These are phyloP conservation scores for Magnusiomyces suaveolens DNA, from an alignment of 1,139 yeast genomes.

Conservation along the genomic window DNA sequence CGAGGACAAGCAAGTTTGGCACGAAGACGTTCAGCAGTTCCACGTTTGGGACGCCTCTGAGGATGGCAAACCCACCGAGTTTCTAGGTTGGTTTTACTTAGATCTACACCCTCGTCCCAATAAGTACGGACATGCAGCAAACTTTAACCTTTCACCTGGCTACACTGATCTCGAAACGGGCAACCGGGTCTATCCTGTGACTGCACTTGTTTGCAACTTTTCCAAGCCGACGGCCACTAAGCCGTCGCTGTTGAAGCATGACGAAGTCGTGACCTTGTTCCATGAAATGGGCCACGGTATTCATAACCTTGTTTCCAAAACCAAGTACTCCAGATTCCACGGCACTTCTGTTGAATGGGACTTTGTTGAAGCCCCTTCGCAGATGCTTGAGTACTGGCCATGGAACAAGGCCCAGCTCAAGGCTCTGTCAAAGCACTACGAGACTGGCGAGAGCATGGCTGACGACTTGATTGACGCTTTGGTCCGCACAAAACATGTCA, in stretches of 20 bases:
- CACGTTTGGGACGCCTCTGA: slow-evolving; percentile 58
- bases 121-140: slow-evolving; percentile 82
- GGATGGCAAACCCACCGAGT: slow-evolving; percentile 39
- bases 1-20: slow-evolving; percentile 46
- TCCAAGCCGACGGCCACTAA: slow-evolving; percentile 62
- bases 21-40: slow-evolving; percentile 64
- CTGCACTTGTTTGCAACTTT: slow-evolving; percentile 77
- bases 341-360: slow-evolving; percentile 75
- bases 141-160: slow-evolving; percentile 62
- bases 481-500: slow-evolving; percentile 60
- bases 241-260: slow-evolving; percentile 69
- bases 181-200: slow-evolving; percentile 52
- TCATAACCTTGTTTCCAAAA: slow-evolving; percentile 62
- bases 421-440: slow-evolving; percentile 54
- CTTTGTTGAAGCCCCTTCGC: slow-evolving; percentile 86
- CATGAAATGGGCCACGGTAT: slow-evolving; percentile 89
- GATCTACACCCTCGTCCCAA: slow-evolving; percentile 82
- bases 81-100: slow-evolving; percentile 69
- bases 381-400: slow-evolving; percentile 82
- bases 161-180: slow-evolving; percentile 41
- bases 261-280: slow-evolving; percentile 75
- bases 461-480: slow-evolving; percentile 53
- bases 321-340: slow-evolving; percentile 56
- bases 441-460: slow-evolving; percentile 46
- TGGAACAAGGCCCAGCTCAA: slow-evolving; percentile 61